These are phyloP conservation scores for Pholiota microspora DNA, from an alignment of 768 basidiomycete species.

Conservation along the genomic window DNA sequence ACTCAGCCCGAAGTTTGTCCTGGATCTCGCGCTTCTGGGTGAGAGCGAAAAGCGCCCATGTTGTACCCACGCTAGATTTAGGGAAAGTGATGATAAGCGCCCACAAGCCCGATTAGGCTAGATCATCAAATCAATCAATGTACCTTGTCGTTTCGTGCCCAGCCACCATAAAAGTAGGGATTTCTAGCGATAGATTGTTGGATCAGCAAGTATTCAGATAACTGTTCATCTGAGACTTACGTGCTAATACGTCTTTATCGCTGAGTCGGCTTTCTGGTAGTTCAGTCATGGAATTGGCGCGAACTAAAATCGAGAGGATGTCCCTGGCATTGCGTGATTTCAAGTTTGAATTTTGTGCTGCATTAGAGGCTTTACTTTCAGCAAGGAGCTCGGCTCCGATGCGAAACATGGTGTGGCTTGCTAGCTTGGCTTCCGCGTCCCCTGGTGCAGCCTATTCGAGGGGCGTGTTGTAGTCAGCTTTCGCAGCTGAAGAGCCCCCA, in stretches of 20 bases:
- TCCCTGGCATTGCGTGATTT: slow-evolving; percentile 38
- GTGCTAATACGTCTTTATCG: slow-evolving; percentile 55
- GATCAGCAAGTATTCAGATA: neutral
- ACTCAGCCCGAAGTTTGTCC: slow-evolving; percentile 54
- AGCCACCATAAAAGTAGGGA: slow-evolving; percentile 53
- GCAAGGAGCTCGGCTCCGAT: slow-evolving; percentile 46
- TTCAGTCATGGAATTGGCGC: slow-evolving; percentile 58
- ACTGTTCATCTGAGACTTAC: too few species aligned
- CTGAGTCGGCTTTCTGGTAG: slow-evolving; percentile 51
- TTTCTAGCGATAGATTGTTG: slow-evolving; percentile 32
- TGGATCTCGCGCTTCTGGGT: slow-evolving; percentile 47
- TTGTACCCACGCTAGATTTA: slow-evolving; percentile 35
- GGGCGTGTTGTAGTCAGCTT: too few species aligned
- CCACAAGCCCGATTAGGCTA: neutral
- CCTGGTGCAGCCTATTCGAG: slow-evolving; percentile 22
- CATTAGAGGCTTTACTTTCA: slow-evolving; percentile 41
- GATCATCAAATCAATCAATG: neutral
- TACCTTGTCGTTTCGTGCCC: slow-evolving; percentile 55
- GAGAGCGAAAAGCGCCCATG: slow-evolving; percentile 62
- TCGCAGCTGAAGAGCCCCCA: too few species aligned
- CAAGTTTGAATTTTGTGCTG: slow-evolving; percentile 16
- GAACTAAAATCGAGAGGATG: slow-evolving; percentile 53
- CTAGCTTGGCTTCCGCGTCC: slow-evolving; percentile 24
- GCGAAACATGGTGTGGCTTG: slow-evolving; percentile 36
- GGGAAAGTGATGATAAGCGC: neutral